These are phyloP conservation scores for Leccinum huronense DNA, from an alignment of 1,284 basidiomycete genomes.

Conservation along the genomic window DNA sequence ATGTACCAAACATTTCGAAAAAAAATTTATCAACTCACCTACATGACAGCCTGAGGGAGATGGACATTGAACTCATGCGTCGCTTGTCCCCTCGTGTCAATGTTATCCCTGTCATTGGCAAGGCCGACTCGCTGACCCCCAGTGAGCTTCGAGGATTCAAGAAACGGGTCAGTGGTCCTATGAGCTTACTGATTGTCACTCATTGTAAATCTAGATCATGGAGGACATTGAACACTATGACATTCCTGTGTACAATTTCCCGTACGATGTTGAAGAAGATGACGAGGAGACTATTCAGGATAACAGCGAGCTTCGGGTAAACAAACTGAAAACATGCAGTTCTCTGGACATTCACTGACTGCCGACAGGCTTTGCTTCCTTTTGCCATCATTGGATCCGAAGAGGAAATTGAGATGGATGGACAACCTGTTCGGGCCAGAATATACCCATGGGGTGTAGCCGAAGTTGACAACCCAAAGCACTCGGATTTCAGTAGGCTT, in stretches of 20 bases:
- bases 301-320: conserved; percentile 89
- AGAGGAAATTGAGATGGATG: conserved; percentile 93
- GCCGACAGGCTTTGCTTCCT: conserved; percentile 75
- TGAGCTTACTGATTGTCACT: conserved; percentile 8
- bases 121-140: conserved; percentile 93
- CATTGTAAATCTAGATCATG: conserved; percentile 71
- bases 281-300: conserved; percentile 99
- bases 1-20: conserved; percentile 30
- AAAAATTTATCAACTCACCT: conserved; percentile 1
- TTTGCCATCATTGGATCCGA: conserved; percentile 98
- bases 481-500: conserved; percentile 95
- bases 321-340: conserved; percentile 23
- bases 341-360: conserved; percentile 4
- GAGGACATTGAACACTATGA: conserved; percentile 99
- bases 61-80: conserved; percentile 99
- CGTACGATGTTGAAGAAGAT: conserved; percentile 98
- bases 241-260: conserved; percentile 99
- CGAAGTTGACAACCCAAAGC: conserved; percentile 98
- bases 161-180: conserved; percentile 70
- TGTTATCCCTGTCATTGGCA: conserved; percentile 98
- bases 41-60: conserved; percentile 79
- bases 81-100: conserved; percentile 96
- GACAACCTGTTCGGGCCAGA: conserved; percentile 87
- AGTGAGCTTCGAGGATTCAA: conserved; percentile 93
- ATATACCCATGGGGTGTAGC: conserved; percentile 98